Percentiles rank a stretch among this genome's conserved stretches.
Conservation (phyloP, 2,329 filamentous ascomycete species). For the Ophiostoma ulmi region DNA sequence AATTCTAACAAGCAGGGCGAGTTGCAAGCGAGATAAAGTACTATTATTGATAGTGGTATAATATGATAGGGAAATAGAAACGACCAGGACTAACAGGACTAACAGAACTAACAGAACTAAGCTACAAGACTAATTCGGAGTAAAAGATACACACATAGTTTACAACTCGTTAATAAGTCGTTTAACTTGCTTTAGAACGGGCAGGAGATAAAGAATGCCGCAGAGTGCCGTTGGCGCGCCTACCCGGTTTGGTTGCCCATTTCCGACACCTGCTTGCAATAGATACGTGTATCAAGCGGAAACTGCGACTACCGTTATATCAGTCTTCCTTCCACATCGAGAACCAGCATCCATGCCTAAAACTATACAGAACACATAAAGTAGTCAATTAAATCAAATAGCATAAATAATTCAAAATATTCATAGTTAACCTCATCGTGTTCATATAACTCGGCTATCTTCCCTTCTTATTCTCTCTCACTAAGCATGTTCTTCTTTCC, state of each 20-base stretch:
- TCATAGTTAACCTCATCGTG: not conserved
- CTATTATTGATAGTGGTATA: not conserved
- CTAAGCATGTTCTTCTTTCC: not conserved
- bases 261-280: not conserved
- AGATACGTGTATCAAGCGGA: not conserved
- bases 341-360: not conserved
- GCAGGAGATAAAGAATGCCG: constrained; percentile 7
- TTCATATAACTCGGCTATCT: not conserved
- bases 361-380: not conserved
- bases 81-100: not conserved
- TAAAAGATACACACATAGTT: constrained; percentile 2
- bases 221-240: not conserved
- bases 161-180: not conserved
- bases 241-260: not conserved
- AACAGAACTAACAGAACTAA: not conserved
- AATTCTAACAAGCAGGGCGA: not conserved
- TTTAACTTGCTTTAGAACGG: not conserved
- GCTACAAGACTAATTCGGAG: constrained; percentile 4
- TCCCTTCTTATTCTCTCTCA: not conserved
- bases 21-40: not conserved
- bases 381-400: not conserved
- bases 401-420: not conserved
- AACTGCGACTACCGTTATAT: not conserved
- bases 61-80: not conserved
- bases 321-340: constrained; percentile 1